Evolutionary conservation across 768 basidiomycete species (phyloP).

Genomic region (Coprinopsis marcescibilis): DNA sequence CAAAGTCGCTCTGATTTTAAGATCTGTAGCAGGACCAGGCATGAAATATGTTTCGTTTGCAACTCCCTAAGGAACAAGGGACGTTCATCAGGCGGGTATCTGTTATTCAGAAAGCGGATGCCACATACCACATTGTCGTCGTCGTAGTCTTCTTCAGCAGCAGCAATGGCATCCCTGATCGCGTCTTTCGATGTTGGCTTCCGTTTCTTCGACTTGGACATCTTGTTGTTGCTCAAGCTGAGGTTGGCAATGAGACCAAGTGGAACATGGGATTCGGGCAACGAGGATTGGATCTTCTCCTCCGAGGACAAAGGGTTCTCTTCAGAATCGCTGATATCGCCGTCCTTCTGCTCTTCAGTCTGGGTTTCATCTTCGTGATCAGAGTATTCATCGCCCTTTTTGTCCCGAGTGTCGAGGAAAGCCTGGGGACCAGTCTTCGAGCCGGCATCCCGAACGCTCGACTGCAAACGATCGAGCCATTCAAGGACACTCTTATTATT

Average conservation of each 20-base stretch:
- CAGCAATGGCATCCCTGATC: constrained; percentile 25
- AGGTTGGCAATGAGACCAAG: constrained; percentile 72
- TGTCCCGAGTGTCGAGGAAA: constrained; percentile 39
- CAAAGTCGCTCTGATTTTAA: constrained; percentile 60
- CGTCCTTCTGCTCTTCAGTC: constrained; percentile 16
- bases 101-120: not conserved
- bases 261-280: constrained; percentile 71
- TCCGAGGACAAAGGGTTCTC: constrained; percentile 29
- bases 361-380: constrained; percentile 33
- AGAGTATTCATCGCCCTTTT: constrained; percentile 31
- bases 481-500: constrained; percentile 64
- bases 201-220: constrained; percentile 39
- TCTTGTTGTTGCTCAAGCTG: constrained; percentile 49
- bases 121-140: constrained; percentile 58
- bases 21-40: constrained; percentile 77
- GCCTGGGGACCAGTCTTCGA: constrained; percentile 36
- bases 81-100: constrained; percentile 11
- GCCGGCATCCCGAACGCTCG: constrained; percentile 47
- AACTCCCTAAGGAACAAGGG: constrained; percentile 47
- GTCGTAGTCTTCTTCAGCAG: constrained; percentile 40
- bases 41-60: constrained; percentile 77
- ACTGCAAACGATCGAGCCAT: constrained; percentile 69
- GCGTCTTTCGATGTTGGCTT: too few species aligned
- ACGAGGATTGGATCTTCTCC: constrained; percentile 41
- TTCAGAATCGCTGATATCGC: constrained; percentile 25